Conservation (phyloP, 2,329 filamentous ascomycete species). For the Rhexocercosporidium sp. region DNA sequence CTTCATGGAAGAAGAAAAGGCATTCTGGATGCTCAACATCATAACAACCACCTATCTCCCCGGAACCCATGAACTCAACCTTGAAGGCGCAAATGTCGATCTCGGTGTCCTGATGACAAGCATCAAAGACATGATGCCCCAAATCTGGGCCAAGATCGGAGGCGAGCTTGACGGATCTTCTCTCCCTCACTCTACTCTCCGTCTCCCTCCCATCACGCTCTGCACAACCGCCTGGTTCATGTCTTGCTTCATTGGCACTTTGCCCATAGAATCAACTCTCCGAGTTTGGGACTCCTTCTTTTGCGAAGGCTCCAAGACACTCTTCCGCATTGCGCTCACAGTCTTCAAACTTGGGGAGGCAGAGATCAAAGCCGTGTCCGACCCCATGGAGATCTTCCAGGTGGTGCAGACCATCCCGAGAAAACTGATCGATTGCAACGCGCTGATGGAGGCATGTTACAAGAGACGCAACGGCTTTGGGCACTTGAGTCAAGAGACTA, state of each 20-base stretch:
- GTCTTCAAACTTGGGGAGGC: conserved; percentile 88
- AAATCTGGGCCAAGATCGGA: conserved; percentile 87
- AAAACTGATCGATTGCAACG: conserved; percentile 80
- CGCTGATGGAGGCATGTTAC: conserved; percentile 82
- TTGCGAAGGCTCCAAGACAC: conserved; percentile 91
- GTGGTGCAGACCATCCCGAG: conserved; percentile 88
- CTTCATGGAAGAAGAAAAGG: conserved; percentile 88
- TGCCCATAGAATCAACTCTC: conserved; percentile 89
- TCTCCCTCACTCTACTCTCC: conserved; percentile 44
- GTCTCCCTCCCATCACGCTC: conserved; percentile 86
- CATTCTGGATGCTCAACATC: conserved; percentile 91
- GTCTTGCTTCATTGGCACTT: conserved; percentile 91
- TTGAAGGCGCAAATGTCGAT: conserved; percentile 93
- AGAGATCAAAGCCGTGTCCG: conserved; percentile 78
- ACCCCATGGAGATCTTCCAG: conserved; percentile 96
- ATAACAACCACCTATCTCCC: conserved; percentile 88
- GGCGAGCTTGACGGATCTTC: conserved; percentile 65
- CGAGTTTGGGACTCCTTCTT: conserved; percentile 97
- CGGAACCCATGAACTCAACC: conserved; percentile 86
- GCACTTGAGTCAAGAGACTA: conserved; percentile 79
- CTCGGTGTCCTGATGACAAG: conserved; percentile 90
- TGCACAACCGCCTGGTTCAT: conserved; percentile 98
- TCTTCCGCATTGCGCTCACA: conserved; percentile 88
- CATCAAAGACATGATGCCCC: conserved; percentile 80
- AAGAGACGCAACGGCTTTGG: conserved; percentile 80